Evolutionary conservation across 2,329 filamentous ascomycete genomes (phyloP).

Genomic region (Monosporascus ibericus): DNA sequence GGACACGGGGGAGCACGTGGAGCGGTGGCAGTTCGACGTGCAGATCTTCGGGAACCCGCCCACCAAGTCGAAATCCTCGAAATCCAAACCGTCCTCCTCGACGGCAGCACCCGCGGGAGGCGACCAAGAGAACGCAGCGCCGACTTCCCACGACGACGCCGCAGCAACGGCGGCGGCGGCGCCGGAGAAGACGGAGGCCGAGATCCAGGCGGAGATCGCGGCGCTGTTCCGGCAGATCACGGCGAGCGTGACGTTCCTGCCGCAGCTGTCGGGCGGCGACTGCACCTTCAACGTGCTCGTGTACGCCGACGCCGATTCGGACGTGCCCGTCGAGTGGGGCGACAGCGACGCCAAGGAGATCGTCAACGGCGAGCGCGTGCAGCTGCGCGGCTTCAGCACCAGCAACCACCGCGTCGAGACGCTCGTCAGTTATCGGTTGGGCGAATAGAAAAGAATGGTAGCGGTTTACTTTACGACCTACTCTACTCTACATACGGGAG

Average conservation of each 20-base stretch:
- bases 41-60: constrained; percentile 14
- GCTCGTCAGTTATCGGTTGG: constrained; percentile 80
- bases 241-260: constrained; percentile 92
- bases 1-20: constrained; percentile 91
- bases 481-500: too few species aligned
- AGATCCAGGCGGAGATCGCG: constrained; percentile 94
- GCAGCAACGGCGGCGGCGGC: constrained; percentile 22
- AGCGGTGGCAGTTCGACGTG: constrained; percentile 98
- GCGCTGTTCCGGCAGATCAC: constrained; percentile 98
- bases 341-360: constrained; percentile 99
- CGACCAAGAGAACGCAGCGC: constrained; percentile 63
- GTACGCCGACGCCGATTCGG: constrained; percentile 92
- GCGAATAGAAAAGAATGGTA: constrained; percentile 25
- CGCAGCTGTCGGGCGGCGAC: constrained; percentile 76
- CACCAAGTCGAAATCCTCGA: constrained; percentile 34
- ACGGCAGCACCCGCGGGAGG: constrained; percentile 36
- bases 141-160: constrained; percentile 25
- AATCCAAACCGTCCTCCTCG: constrained; percentile 37
- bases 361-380: constrained; percentile 86
- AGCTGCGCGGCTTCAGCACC: constrained; percentile 92
- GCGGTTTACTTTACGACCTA: neutral
- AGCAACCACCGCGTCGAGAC: constrained; percentile 92
- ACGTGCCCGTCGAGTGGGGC: constrained; percentile 96
- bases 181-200: constrained; percentile 69
- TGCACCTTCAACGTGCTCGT: constrained; percentile 99